Evolutionary conservation across 1,284 basidiomycete genomes (phyloP).

Genomic region (Cystobasidium slooffiae): DNA sequence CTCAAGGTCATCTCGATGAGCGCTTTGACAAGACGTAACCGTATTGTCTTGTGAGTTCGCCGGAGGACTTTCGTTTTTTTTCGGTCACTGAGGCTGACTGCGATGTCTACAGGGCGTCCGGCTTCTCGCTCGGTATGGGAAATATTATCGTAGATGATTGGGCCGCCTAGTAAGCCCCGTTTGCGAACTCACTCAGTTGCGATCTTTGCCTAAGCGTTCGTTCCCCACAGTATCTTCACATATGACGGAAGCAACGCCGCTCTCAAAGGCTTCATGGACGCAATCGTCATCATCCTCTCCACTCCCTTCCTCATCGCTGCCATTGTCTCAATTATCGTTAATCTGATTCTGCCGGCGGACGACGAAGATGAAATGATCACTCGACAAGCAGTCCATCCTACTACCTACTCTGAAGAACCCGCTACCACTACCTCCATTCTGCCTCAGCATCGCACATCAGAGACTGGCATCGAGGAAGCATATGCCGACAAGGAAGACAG

Average conservation of each 20-base stretch:
- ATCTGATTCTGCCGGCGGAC: constrained; percentile 12
- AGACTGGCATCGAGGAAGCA: constrained; percentile 8
- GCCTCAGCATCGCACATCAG: neutral
- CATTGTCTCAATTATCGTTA: constrained; percentile 22
- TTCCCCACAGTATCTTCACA: constrained; percentile 60
- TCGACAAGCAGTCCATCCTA: neutral
- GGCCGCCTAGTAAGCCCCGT: constrained; percentile 48
- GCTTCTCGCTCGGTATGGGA: constrained; percentile 73
- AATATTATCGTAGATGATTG: constrained; percentile 61
- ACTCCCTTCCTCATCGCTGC: constrained; percentile 49
- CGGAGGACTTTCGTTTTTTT: constrained; percentile 55
- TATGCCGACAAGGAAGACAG: constrained; percentile 15
- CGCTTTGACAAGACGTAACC: constrained; percentile 70
- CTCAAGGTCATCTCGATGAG: constrained; percentile 71
- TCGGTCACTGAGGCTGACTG: neutral
- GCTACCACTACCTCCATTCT: neutral
- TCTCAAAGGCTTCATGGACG: constrained; percentile 72
- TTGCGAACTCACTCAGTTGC: neutral
- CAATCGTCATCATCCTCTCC: constrained; percentile 64
- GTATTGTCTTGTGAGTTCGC: constrained; percentile 66
- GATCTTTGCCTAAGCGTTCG: constrained; percentile 54
- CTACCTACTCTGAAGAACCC: neutral
- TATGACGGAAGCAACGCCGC: constrained; percentile 63
- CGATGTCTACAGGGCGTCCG: constrained; percentile 53
- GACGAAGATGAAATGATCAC: constrained; percentile 2